Conservation (phyloP, 768 basidiomycete genomes). For the Mrakia hoshinonis region DNA sequence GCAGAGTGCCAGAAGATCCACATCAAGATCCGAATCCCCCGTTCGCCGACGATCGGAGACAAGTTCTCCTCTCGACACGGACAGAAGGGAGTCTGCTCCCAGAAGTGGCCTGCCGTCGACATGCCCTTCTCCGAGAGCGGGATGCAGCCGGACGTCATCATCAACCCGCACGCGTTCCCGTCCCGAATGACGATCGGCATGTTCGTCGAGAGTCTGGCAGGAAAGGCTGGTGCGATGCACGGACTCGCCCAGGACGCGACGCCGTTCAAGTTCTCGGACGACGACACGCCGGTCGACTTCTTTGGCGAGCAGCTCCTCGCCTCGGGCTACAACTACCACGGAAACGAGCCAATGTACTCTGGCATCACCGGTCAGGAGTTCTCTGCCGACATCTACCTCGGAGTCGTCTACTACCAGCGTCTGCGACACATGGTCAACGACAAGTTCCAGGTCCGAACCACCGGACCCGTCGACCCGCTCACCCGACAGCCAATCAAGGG, state of each 20-base stretch:
- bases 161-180: slow-evolving; percentile 99
- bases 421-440: slow-evolving; percentile 98
- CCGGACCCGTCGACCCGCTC: slow-evolving; percentile 89
- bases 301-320: slow-evolving; percentile 78
- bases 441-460: slow-evolving; percentile 98
- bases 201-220: slow-evolving; percentile 98
- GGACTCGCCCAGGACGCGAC: slow-evolving; percentile 97
- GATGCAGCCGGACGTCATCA: slow-evolving; percentile 97
- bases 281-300: slow-evolving; percentile 94
- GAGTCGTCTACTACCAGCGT: slow-evolving; percentile 97
- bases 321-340: slow-evolving; percentile 96
- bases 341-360: slow-evolving; percentile 99
- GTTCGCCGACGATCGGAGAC: slow-evolving; percentile 94
- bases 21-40: slow-evolving; percentile 82
- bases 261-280: slow-evolving; percentile 96
- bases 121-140: slow-evolving; percentile 99
- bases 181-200: slow-evolving; percentile 99
- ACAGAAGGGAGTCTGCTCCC: slow-evolving; percentile 98
- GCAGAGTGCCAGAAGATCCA: slow-evolving; percentile 85
- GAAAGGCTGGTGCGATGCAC: slow-evolving; percentile 98
- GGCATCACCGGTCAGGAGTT: slow-evolving; percentile 99
- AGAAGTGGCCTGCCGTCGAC: slow-evolving; percentile 95
- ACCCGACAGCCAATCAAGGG: slow-evolving; percentile 98
- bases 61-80: slow-evolving; percentile 99
- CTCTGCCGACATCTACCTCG: slow-evolving; percentile 95